phyloP scores from a whole-genome alignment of 495 filamentous ascomycete species.

The Aspergillus conjunctus region DNA sequence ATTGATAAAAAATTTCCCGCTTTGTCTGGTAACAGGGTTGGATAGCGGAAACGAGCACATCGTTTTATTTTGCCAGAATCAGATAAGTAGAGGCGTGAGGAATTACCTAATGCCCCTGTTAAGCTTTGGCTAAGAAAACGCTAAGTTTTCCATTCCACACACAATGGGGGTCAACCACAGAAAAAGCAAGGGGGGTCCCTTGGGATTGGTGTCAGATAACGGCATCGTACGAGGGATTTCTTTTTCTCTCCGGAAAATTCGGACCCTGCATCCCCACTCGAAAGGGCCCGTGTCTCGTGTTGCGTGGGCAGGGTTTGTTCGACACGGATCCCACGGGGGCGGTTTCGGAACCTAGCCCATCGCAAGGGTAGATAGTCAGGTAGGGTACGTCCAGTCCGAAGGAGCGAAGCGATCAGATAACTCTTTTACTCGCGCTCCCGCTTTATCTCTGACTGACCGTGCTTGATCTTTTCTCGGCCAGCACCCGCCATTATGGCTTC shows the following conservation, averaged over 20 bases:
- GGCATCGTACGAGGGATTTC: neutral
- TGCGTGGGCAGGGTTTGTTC: neutral
- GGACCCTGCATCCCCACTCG: neutral
- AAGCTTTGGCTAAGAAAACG: conserved; percentile 7
- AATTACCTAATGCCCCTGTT: neutral
- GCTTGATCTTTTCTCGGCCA: neutral
- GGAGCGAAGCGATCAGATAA: neutral
- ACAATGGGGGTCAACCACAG: neutral
- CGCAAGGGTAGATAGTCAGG: too few species aligned
- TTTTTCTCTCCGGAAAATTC: neutral
- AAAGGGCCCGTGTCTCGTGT: neutral
- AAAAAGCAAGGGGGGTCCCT: neutral
- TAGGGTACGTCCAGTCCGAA: neutral
- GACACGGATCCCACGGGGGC: neutral
- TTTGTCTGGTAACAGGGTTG: neutral
- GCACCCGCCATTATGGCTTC: neutral
- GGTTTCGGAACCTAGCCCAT: neutral
- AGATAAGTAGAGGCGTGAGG: neutral
- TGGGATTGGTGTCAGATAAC: neutral
- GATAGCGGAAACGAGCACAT: neutral
- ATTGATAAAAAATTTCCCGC: neutral
- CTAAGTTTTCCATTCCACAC: neutral
- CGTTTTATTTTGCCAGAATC: neutral
- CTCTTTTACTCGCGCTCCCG: neutral
- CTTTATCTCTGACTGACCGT: neutral